phyloP scores from a whole-genome alignment of 805 yeast genomes.

The Diddensiella caesifluorescens region DNA sequence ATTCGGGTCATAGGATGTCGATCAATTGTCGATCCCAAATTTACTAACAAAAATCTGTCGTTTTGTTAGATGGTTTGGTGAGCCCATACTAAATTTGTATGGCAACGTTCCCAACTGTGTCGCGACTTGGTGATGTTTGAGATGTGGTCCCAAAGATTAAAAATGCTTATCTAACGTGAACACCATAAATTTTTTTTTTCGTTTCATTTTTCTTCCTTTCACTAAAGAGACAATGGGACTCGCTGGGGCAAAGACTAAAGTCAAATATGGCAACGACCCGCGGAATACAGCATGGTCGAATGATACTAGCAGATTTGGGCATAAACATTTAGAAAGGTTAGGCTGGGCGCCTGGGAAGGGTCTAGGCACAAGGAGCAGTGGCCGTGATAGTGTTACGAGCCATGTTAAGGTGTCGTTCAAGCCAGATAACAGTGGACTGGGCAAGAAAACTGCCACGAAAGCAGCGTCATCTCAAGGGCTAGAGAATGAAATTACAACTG shows the following conservation, averaged over 20 bases:
- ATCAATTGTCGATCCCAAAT: too few species aligned
- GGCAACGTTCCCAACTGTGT: too few species aligned
- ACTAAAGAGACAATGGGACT: conserved; percentile 30
- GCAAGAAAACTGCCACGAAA: conserved; percentile 48
- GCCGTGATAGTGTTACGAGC: conserved; percentile 55
- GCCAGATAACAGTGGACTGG: conserved; percentile 80
- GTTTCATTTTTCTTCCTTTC: background rate
- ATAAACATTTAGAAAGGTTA: conserved; percentile 66
- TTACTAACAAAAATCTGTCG: too few species aligned
- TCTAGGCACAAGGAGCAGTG: conserved; percentile 51
- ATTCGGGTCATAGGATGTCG: too few species aligned
- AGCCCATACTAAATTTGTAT: too few species aligned
- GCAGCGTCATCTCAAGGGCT: conserved; percentile 47
- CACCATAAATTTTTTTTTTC: too few species aligned
- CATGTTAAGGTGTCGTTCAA: conserved; percentile 81
- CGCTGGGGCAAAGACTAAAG: conserved; percentile 66
- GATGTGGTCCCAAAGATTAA: too few species aligned
- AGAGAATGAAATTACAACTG: conserved; percentile 76
- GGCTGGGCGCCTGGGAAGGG: conserved; percentile 96
- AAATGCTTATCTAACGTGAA: too few species aligned
- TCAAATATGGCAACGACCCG: conserved; percentile 87
- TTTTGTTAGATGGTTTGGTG: too few species aligned
- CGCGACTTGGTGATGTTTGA: too few species aligned
- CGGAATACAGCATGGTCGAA: conserved; percentile 93
- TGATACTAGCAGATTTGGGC: conserved; percentile 68